Conservation (phyloP, 2,329 filamentous ascomycete species). For the Botrytis elliptica region DNA sequence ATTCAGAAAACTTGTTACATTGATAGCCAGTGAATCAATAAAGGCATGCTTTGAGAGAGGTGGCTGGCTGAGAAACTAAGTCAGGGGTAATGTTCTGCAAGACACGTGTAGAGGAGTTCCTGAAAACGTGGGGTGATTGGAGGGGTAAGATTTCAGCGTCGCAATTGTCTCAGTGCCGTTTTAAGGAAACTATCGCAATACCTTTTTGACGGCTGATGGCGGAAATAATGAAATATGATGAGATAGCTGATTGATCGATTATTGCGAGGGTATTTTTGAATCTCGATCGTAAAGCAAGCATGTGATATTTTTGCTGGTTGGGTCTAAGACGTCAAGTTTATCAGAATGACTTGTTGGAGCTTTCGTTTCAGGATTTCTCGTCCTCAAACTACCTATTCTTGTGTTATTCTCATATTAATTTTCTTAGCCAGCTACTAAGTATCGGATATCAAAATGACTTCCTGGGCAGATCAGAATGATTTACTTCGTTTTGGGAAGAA, state of each 20-base stretch:
- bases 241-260: not conserved
- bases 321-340: not conserved
- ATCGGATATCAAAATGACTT: not conserved
- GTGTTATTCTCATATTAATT: no score
- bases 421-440: not conserved
- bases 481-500: slow-evolving; percentile 21
- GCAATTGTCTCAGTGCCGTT: not conserved
- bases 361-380: not conserved
- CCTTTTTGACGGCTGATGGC: not conserved
- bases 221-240: not conserved
- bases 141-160: not conserved
- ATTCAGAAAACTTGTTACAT: not conserved
- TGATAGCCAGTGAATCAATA: not conserved
- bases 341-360: not conserved
- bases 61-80: not conserved
- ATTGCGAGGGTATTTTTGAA: not conserved
- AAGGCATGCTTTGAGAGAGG: not conserved
- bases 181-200: no score
- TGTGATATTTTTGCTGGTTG: no score
- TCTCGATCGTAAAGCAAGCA: not conserved
- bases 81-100: not conserved
- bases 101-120: not conserved
- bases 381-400: no score
- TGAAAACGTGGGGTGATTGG: not conserved
- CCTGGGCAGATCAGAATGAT: slow-evolving; percentile 22